These are phyloP conservation scores for Lichina pygmaea DNA, from an alignment of 495 filamentous ascomycete genomes.

Conservation along the genomic window DNA sequence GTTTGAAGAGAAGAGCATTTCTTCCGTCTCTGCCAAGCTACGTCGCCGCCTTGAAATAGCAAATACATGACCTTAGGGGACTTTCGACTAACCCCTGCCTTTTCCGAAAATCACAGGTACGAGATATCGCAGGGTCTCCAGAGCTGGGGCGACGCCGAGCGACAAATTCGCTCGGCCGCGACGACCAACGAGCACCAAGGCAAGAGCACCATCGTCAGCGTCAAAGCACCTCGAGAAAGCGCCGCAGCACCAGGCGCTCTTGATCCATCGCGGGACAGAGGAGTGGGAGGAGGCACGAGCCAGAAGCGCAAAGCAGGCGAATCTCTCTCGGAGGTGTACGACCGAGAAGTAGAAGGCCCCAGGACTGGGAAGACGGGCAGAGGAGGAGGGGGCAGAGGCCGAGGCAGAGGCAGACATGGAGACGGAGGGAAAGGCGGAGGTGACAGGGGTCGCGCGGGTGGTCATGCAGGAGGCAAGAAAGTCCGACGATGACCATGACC, in stretches of 20 bases:
- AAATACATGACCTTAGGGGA: too few relatives aligned
- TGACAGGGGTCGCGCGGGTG: too few relatives aligned
- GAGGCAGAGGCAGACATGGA: not conserved
- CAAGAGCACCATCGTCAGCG: slow-evolving; percentile 47
- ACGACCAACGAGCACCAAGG: slow-evolving; percentile 20
- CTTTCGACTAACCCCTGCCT: too few relatives aligned
- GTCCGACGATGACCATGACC: too few relatives aligned
- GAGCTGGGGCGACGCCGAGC: slow-evolving; percentile 65
- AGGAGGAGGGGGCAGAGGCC: slow-evolving; percentile 17
- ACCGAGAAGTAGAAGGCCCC: slow-evolving; percentile 26
- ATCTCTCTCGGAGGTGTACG: slow-evolving; percentile 28
- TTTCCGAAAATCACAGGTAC: slow-evolving; percentile 25
- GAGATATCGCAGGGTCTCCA: slow-evolving; percentile 45
- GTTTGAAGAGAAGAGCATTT: too few relatives aligned
- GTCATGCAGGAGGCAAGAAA: too few relatives aligned
- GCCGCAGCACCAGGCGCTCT: not conserved
- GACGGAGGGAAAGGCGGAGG: not conserved
- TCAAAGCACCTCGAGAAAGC: slow-evolving; percentile 35
- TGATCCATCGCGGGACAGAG: not conserved
- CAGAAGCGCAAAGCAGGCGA: slow-evolving; percentile 58
- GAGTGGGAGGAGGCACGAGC: not conserved
- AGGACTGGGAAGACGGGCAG: slow-evolving; percentile 16
- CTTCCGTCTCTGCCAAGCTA: too few relatives aligned
- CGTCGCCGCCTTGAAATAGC: too few relatives aligned
- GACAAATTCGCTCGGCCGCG: slow-evolving; percentile 29